A percentile compares a stretch with the other conserved stretches of the same genome.
Conservation (phyloP, 805 yeast genomes). For the Lipomyces spencermartinsiae region DNA sequence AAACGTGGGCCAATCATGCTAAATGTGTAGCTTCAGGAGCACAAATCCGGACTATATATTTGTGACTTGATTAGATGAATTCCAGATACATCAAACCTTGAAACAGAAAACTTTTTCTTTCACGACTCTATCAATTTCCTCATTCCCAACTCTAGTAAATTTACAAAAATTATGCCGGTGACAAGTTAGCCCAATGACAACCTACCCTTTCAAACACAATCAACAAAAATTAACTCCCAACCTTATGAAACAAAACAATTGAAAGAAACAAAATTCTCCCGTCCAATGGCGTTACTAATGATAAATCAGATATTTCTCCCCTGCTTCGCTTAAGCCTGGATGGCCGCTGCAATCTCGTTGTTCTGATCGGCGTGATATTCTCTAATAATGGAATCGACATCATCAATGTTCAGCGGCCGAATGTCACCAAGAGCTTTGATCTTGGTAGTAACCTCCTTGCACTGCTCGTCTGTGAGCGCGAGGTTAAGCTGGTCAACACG, state of each 20-base stretch:
- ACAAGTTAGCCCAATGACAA: conserved; percentile 12
- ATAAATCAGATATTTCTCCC: neutral
- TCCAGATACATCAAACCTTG: neutral
- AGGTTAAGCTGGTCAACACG: conserved; percentile 97
- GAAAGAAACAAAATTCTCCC: neutral
- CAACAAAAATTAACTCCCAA: conserved; percentile 22
- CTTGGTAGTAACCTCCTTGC: conserved; percentile 92
- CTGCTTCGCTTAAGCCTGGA: conserved; percentile 26
- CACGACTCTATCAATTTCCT: neutral
- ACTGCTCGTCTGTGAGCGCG: conserved; percentile 86
- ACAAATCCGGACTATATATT: too few species aligned
- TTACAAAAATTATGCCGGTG: conserved; percentile 8
- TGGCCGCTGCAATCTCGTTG: conserved; percentile 25
- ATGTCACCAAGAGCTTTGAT: conserved; percentile 95
- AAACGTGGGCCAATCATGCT: too few species aligned
- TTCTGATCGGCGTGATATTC: conserved; percentile 75
- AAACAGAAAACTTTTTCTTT: neutral
- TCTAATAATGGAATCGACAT: conserved; percentile 94
- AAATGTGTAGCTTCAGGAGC: too few species aligned
- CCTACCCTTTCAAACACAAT: conserved; percentile 7
- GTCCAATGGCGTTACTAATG: neutral
- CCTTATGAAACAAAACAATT: conserved; percentile 20
- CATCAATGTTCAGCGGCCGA: conserved; percentile 92
- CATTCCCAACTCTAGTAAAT: neutral
- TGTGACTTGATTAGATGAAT: neutral